Base-by-base conservation (phyloP, 2,329 filamentous ascomycete genomes). In the Venturia asperata region DNA sequence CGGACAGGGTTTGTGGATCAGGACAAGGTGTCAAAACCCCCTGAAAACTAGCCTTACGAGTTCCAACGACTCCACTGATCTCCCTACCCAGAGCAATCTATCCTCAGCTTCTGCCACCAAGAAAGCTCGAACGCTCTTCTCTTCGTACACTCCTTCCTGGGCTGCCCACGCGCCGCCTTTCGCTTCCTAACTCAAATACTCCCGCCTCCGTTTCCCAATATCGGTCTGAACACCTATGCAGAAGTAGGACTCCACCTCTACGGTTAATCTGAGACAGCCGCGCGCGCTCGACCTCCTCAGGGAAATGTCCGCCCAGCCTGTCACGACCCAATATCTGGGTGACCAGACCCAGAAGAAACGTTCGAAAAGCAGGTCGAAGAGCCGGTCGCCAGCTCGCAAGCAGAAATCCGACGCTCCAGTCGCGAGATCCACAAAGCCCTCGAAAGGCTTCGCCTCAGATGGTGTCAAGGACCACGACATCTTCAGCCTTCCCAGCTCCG, bases 381-480 rank as follows among this genome's bases (percentile, higher is more conserved):
- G 64, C 64, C 62, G 64, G 60, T 65, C 64, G 5, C 64, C 64
- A 30, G 55, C 56, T 9, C 64, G 64, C n/a, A 64, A 58, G 39
- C 47, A 49, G 24, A 64, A 64, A 21, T 30, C 24, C 6, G 27
- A 24, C 15, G 17, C 9, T 17, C 21, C 34, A 30, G 43, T 39
- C 21, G 24, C 47, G 13, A 61, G 62, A 55, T 34, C 24, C 10
- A 10, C 37, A n/a, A 65, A 65, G 55, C 71, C 67, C 63, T 42
- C 37, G 5, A 68, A 64, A 65, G 85, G 88, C 72, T 92, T 91
- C 79, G 84, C 86, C 65, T 92, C 89, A 1, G 86, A 91, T 62
- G 90, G 89, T 62, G 89, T 97, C 64, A 83, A 85, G 69, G 90
- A 99, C 80, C 88, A 97, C 79, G 92, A 97, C 81, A 87, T 97